Conservation (phyloP, 2,329 filamentous ascomycete genomes). For the Phyllosticta citribraziliensis region DNA sequence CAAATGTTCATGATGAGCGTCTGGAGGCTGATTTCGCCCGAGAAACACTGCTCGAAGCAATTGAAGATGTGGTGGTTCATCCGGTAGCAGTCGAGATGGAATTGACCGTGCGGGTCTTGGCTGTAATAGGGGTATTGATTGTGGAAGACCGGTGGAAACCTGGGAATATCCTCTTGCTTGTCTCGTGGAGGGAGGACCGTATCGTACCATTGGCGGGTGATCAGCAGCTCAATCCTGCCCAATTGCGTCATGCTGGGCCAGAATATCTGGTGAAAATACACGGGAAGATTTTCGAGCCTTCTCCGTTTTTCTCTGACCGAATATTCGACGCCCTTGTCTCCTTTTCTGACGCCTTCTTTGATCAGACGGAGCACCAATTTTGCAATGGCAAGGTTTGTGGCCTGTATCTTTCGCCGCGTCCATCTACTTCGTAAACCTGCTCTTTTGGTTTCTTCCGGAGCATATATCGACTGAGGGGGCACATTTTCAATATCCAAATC, state of each 20-base stretch:
- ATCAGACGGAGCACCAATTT: constrained; percentile 28
- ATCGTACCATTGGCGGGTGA: not conserved
- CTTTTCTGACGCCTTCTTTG: constrained; percentile 14
- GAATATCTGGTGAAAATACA: not conserved
- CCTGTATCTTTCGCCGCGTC: constrained; percentile 34
- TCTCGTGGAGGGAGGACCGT: not conserved
- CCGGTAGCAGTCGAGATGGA: constrained; percentile 18
- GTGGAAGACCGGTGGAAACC: not conserved
- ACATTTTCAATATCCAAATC: constrained; percentile 22
- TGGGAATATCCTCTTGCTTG: not conserved
- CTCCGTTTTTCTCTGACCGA: not conserved
- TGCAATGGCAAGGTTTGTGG: constrained; percentile 31
- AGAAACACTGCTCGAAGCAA: constrained; percentile 13
- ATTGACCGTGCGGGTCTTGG: constrained; percentile 30
- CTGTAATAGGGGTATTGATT: constrained; percentile 20
- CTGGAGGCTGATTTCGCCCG: constrained; percentile 8
- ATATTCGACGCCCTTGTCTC: not conserved
- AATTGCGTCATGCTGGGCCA: not conserved
- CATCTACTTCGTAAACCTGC: constrained; percentile 24
- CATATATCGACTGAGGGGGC: constrained; percentile 38
- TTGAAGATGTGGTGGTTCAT: constrained; percentile 24
- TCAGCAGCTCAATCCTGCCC: not conserved
- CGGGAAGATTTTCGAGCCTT: not conserved
- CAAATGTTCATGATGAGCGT: constrained; percentile 32
- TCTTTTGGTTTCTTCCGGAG: constrained; percentile 21